A percentile compares a stretch with the other conserved stretches of the same genome.
Evolutionary conservation across 306 rosid genomes (phyloP).

Genomic region (Gastrolobium villosum): DNA sequence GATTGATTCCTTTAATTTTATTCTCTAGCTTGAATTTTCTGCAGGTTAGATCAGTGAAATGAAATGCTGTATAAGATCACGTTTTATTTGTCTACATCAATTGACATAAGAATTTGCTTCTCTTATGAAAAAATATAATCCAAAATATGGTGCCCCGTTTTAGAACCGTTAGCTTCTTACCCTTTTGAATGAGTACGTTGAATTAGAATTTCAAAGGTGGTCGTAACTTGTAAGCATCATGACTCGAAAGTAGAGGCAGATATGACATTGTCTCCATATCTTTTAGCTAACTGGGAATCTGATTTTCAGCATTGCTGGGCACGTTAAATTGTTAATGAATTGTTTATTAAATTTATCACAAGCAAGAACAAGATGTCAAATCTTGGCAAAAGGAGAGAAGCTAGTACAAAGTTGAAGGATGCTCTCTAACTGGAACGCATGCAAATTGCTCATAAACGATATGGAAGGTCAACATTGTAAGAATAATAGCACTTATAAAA

Average conservation of each 20-base stretch:
- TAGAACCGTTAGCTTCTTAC: constrained; percentile 40
- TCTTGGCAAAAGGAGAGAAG: constrained; percentile 44
- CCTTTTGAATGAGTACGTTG: constrained; percentile 1
- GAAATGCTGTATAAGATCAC: constrained; percentile 31
- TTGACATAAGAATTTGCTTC: constrained; percentile 45
- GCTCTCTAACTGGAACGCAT: constrained; percentile 32
- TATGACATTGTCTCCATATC: constrained; percentile 33
- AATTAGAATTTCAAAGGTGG: constrained; percentile 29
- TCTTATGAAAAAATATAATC: constrained; percentile 32
- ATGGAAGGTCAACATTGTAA: too few relatives aligned
- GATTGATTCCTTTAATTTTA: constrained; percentile 20
- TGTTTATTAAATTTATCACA: constrained; percentile 25
- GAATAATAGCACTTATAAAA: too few relatives aligned
- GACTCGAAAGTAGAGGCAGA: constrained; percentile 46
- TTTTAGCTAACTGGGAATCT: constrained; percentile 53
- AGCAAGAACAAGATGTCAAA: constrained; percentile 61
- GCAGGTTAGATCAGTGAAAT: neutral
- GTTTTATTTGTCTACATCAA: constrained; percentile 7
- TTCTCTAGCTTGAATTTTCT: neutral
- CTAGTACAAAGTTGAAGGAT: constrained; percentile 45
- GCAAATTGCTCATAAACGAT: neutral
- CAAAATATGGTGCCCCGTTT: constrained; percentile 14
- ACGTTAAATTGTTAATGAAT: constrained; percentile 9
- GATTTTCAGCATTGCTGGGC: constrained; percentile 25
- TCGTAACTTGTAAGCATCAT: constrained; percentile 44